These are phyloP conservation scores for Apium graveolens DNA, from an alignment of 129 eudicot species.

Conservation along the genomic window DNA sequence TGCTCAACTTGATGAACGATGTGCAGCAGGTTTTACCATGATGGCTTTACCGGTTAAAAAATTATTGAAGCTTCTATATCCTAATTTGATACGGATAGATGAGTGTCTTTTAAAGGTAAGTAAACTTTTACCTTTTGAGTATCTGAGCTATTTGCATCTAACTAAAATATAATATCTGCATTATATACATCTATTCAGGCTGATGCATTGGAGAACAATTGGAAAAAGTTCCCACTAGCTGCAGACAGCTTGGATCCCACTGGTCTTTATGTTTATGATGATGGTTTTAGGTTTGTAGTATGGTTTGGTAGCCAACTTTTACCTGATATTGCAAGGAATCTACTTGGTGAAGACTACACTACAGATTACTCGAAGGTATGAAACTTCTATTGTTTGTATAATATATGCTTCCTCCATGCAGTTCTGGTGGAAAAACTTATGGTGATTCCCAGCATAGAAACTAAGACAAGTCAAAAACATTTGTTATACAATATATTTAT, in stretches of 20 bases:
- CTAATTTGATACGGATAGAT: conserved; percentile 70
- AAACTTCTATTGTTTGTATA: conserved; percentile 1
- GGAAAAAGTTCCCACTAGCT: conserved; percentile 63
- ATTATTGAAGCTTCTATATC: conserved; percentile 77
- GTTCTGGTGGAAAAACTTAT: background rate
- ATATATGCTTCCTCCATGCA: background rate
- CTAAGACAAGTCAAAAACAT: background rate
- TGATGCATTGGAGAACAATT: conserved; percentile 34
- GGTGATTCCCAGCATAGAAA: background rate
- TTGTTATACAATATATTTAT: background rate
- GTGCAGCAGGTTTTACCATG: conserved; percentile 93
- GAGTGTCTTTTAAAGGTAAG: conserved; percentile 62
- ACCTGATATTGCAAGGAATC: conserved; percentile 68
- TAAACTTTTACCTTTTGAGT: background rate
- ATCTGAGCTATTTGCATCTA: conserved; percentile 1
- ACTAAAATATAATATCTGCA: background rate
- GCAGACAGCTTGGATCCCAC: conserved; percentile 89
- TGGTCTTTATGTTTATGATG: conserved; percentile 89
- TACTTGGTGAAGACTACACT: conserved; percentile 71
- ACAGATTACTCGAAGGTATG: conserved; percentile 72
- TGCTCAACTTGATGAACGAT: conserved; percentile 85
- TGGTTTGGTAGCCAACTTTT: conserved; percentile 88
- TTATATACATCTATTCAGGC: conserved; percentile 31
- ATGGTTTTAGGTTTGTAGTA: conserved; percentile 88
- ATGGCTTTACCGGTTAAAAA: conserved; percentile 91